Conservation (phyloP, 331 rosid species). For the Prunus yedoensis region DNA sequence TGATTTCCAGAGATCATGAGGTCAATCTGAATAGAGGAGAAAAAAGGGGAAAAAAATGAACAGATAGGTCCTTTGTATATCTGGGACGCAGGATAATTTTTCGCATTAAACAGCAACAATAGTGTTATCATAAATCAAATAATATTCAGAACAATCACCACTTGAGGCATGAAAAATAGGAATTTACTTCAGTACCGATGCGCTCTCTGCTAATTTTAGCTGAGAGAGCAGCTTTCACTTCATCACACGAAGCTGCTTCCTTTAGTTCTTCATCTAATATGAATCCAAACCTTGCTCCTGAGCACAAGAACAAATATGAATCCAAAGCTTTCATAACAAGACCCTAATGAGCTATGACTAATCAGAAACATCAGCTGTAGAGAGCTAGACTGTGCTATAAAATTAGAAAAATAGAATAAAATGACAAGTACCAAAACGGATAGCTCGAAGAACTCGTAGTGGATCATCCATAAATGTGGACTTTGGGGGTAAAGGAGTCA, state of each 20-base stretch:
- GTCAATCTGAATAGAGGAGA: slow-evolving; percentile 52
- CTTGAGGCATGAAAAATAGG: slow-evolving; percentile 7
- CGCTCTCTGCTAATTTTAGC: slow-evolving; percentile 93
- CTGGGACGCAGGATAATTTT: background rate
- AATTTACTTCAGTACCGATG: slow-evolving; percentile 74
- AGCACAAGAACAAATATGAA: slow-evolving; percentile 11
- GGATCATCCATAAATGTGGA: slow-evolving; percentile 95
- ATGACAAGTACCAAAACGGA: slow-evolving; percentile 67
- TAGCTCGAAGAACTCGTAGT: slow-evolving; percentile 89
- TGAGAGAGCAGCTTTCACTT: slow-evolving; percentile 75
- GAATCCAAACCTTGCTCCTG: slow-evolving; percentile 88
- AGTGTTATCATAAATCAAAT: slow-evolving; percentile 18
- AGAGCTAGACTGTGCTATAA: background rate
- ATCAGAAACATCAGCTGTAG: background rate
- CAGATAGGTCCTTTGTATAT: background rate
- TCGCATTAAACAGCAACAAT: slow-evolving; percentile 10
- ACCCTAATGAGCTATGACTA: background rate
- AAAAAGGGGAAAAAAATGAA: background rate
- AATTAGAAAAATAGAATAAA: background rate
- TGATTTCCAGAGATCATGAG: slow-evolving; percentile 84
- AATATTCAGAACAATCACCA: slow-evolving; percentile 13
- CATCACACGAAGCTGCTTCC: slow-evolving; percentile 81
- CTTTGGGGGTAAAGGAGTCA: slow-evolving; percentile 86
- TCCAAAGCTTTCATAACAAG: background rate
- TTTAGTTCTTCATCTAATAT: slow-evolving; percentile 74